These are phyloP conservation scores for Galerina sulciceps DNA, from an alignment of 768 basidiomycete species.

Conservation along the genomic window DNA sequence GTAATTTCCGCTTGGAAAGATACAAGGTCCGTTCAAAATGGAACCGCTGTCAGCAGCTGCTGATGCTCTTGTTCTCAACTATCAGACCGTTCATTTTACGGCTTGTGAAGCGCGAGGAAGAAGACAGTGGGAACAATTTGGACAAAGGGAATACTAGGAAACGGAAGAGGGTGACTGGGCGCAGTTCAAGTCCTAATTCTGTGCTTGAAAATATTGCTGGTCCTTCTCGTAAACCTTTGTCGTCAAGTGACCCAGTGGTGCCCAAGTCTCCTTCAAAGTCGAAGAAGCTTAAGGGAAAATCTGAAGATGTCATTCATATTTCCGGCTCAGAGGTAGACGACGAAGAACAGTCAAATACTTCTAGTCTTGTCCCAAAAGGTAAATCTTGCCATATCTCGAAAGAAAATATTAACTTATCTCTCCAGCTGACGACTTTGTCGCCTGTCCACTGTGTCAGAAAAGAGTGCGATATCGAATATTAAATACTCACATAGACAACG, in stretches of 20 bases:
- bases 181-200: conserved; percentile 28
- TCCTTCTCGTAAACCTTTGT: conserved; percentile 20
- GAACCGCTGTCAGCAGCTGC: background rate
- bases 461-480: conserved; percentile 50
- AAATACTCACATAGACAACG: conserved; percentile 70
- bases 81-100: conserved; percentile 48
- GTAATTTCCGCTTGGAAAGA: conserved; percentile 71
- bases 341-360: conserved; percentile 23
- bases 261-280: conserved; percentile 21
- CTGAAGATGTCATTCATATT: conserved; percentile 12
- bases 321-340: conserved; percentile 43
- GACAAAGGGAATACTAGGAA: conserved; percentile 33
- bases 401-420: background rate
- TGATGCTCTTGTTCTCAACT: conserved; percentile 2
- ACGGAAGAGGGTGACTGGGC: conserved; percentile 31
- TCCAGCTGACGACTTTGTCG: conserved; percentile 44
- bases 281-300: conserved; percentile 22
- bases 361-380: conserved; percentile 22
- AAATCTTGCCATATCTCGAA: background rate
- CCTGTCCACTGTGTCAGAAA: conserved; percentile 67
- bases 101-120: conserved; percentile 38
- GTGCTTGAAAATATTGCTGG: conserved; percentile 22
- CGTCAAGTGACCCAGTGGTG: conserved; percentile 6
- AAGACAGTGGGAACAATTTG: conserved; percentile 12
- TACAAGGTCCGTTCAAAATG: conserved; percentile 54